Evolutionary conservation across 2,329 filamentous ascomycete genomes (phyloP), one percentile per base, ranked within the genome.

Genomic region (Cercospora sp.): DNA sequence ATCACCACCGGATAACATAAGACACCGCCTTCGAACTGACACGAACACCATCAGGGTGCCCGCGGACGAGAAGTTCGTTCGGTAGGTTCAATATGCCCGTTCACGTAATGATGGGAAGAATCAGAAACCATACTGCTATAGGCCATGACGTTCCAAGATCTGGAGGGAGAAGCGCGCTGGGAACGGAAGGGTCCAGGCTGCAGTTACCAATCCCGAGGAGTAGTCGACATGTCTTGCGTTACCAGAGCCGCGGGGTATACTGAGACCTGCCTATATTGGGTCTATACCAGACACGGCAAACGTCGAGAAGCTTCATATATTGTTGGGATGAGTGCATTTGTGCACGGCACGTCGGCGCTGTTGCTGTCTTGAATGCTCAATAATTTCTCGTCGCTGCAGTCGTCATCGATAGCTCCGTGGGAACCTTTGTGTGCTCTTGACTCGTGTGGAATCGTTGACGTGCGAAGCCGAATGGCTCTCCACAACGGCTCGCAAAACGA

Each of bases 81-180:
- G 59, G 59, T 61, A 61, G 26, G 23, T 45, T 61, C 59, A 42
- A 16, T 61, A 61, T 61, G 36, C 33, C 36, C 59, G 59, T 23
- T 42, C 20, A 61, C 10, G 20, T 13, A 12, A 26, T 26, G 5
- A 13, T 51, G 45, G 18, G 18, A 13, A 23, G 45, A 23, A 23
- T 51, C 45, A 23, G n/a, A 20, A 16, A 5, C 45, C 20, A 51
- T 20, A 23, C 45, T 48, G 45, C n/a, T 23, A 48, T 12, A 20
- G 45, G 45, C n/a, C 45, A 48, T 48, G 45, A 48, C 45, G 45
- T 20, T 12, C 45, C 45, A 10, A 48, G 45, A 20, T 48, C 45
- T 48, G 20, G 18, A 20, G 9, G n/a, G 0, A 18, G n/a, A 12
- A 20, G 18, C 42, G 23, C 45, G 2, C 18, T 48, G 45, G 20